Evolutionary conservation across 2,329 filamentous ascomycete species (phyloP), one percentile per base, ranked within the genome.

Genomic region (Sporothrix schenckii): DNA sequence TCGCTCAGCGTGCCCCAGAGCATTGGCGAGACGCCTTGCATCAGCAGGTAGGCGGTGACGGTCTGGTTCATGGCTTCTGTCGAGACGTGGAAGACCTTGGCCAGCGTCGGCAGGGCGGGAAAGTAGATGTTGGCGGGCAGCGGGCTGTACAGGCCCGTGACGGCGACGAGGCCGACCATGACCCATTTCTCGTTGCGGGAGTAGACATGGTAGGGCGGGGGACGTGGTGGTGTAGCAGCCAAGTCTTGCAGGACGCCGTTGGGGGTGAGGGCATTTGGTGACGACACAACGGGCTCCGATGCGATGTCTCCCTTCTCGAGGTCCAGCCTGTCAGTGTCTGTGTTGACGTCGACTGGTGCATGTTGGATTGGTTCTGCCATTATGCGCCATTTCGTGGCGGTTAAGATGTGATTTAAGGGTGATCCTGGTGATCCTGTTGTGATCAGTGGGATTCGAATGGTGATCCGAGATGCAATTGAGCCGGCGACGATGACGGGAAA

Each of bases 71-170:
- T 72, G 4, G 71, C 69, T 47, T 78, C 78, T 4, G 76, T 75
- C 0, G 77, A 78, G 63, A 73, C 67, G 5, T 74, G 63, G 53
- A 80, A 79, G n/a, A 74, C 77, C 0, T 66, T 54, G 3, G 76
- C 70, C 9, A 80, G 68, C 5, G 74, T 74, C 0, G 77, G 78
- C 3, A 79, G 76, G 3, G 77, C 77, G 1, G 78, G 78, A 39
- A 79, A 77, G 61, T 79, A 79, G 30, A 80, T 79, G 72, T 78
- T 80, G 34, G 78, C 78, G 0, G 78, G 78, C 41, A 79, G 66
- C 19, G 78, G 77, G 30, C 78, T 79, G 56, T 74, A 76, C 2
- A 78, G 72, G 0, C 76, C 76, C 0, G 76, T 76, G 1, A 77
- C 72, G 0, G 75, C 76, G 1, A 76, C 76, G 56, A 77, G 75